Conservation (phyloP, 1,284 basidiomycete species). For the Peniophora sp. region DNA sequence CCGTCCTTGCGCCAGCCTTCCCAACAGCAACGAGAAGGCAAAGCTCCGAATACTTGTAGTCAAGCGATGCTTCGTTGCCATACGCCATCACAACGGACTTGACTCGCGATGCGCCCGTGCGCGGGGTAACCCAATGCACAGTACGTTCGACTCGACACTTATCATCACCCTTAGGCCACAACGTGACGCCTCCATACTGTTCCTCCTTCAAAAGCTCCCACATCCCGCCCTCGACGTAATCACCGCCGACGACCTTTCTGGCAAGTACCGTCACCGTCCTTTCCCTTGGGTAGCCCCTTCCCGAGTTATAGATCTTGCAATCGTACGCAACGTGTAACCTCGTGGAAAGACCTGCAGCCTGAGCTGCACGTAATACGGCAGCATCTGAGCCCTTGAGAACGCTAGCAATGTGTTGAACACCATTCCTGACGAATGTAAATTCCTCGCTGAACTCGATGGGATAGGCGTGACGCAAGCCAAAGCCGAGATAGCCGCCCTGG, state of each 20-base stretch:
- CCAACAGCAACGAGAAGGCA: constrained; percentile 11
- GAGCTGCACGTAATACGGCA: constrained; percentile 1
- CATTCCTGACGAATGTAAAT: neutral
- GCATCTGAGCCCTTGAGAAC: constrained; percentile 4
- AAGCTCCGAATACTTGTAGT: constrained; percentile 11
- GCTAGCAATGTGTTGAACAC: neutral
- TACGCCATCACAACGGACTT: constrained; percentile 8
- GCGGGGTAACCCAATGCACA: neutral
- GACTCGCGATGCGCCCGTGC: neutral
- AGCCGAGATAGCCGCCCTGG: constrained; percentile 25
- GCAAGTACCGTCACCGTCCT: neutral
- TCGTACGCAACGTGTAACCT: constrained; percentile 4
- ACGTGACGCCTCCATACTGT: neutral
- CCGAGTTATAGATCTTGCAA: constrained; percentile 5
- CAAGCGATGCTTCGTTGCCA: constrained; percentile 12
- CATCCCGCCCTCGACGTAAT: neutral
- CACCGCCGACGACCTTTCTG: neutral
- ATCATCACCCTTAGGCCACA: constrained; percentile 12
- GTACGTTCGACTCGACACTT: neutral
- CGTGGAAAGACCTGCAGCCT: constrained; percentile 7
- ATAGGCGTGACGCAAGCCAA: constrained; percentile 23
- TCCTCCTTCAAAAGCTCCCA: neutral
- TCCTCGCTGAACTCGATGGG: constrained; percentile 7
- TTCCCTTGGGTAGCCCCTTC: neutral
- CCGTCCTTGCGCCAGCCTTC: too few relatives aligned